Evolutionary conservation across 257 asterid genomes (phyloP).

Genomic region (Solanum chiquidenum): DNA sequence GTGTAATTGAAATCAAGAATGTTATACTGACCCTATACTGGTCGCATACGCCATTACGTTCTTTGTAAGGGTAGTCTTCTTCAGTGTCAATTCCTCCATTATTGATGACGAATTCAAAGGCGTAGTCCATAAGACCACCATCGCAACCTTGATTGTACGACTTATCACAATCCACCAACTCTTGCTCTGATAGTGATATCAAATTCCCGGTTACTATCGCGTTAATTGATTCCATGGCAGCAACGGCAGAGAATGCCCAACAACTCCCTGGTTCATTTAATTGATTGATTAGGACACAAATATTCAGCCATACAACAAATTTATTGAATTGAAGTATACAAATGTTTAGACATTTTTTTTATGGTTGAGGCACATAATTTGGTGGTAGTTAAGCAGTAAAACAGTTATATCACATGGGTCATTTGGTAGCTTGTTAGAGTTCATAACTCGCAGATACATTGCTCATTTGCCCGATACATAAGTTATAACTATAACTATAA

Average conservation of each 20-base stretch:
- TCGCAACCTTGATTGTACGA: slow-evolving; percentile 41
- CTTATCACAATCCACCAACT: slow-evolving; percentile 49
- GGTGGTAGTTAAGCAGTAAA: not conserved
- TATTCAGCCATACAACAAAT: not conserved
- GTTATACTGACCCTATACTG: slow-evolving; percentile 25
- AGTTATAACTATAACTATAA: no score
- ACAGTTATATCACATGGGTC: not conserved
- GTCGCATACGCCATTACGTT: slow-evolving; percentile 35
- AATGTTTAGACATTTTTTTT: not conserved
- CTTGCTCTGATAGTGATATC: slow-evolving; percentile 57
- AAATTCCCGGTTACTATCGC: slow-evolving; percentile 30
- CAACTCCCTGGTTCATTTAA: slow-evolving; percentile 42
- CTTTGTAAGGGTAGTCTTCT: slow-evolving; percentile 47
- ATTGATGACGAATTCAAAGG: slow-evolving; percentile 41
- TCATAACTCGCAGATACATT: no score
- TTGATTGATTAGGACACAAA: not conserved
- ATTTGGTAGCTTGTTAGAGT: not conserved
- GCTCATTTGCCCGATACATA: no score
- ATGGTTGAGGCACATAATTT: not conserved
- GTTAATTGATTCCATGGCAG: slow-evolving; percentile 45
- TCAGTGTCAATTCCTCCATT: slow-evolving; percentile 60
- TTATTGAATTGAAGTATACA: not conserved
- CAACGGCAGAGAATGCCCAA: slow-evolving; percentile 63
- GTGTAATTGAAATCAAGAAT: not conserved
- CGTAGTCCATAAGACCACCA: slow-evolving; percentile 67